Conservation (phyloP, 257 asterid species). For the Petrea volubilis region DNA sequence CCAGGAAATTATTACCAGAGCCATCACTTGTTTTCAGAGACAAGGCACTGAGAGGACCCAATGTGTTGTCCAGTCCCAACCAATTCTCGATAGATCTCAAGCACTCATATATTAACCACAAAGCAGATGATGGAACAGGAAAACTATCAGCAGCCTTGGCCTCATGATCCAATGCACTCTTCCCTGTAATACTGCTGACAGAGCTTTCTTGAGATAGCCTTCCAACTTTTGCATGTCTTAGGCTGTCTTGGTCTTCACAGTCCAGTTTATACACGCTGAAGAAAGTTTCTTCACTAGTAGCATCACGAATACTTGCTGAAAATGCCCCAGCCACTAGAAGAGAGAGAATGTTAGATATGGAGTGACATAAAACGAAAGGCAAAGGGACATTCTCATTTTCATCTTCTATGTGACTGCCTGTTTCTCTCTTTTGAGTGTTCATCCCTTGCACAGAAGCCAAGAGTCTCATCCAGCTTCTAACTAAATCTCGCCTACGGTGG, state of each 20-base stretch:
- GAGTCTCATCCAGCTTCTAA: slow-evolving; percentile 79
- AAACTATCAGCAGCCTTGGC: slow-evolving; percentile 45
- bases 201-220: slow-evolving; percentile 90
- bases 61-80: slow-evolving; percentile 70
- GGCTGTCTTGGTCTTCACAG: slow-evolving; percentile 72
- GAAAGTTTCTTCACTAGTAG: slow-evolving; percentile 45
- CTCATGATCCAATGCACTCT: slow-evolving; percentile 47
- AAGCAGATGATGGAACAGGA: slow-evolving; percentile 66
- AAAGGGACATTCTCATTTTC: slow-evolving; percentile 74
- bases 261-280: slow-evolving; percentile 41
- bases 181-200: slow-evolving; percentile 58
- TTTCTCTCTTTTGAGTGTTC: slow-evolving; percentile 89
- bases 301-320: slow-evolving; percentile 43
- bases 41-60: slow-evolving; percentile 54
- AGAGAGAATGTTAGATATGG: slow-evolving; percentile 70
- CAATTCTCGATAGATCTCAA: slow-evolving; percentile 85
- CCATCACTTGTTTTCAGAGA: slow-evolving; percentile 51
- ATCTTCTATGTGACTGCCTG: slow-evolving; percentile 81
- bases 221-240: slow-evolving; percentile 93
- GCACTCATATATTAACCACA: slow-evolving; percentile 83
- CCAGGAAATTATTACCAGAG: slow-evolving; percentile 62
- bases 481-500: slow-evolving; percentile 67
- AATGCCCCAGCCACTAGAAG: slow-evolving; percentile 89
- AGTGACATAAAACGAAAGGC: slow-evolving; percentile 76
- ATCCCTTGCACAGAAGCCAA: slow-evolving; percentile 93